These are phyloP conservation scores for Cladophialophora carrionii DNA, from an alignment of 2,329 filamentous ascomycete species.

Conservation along the genomic window DNA sequence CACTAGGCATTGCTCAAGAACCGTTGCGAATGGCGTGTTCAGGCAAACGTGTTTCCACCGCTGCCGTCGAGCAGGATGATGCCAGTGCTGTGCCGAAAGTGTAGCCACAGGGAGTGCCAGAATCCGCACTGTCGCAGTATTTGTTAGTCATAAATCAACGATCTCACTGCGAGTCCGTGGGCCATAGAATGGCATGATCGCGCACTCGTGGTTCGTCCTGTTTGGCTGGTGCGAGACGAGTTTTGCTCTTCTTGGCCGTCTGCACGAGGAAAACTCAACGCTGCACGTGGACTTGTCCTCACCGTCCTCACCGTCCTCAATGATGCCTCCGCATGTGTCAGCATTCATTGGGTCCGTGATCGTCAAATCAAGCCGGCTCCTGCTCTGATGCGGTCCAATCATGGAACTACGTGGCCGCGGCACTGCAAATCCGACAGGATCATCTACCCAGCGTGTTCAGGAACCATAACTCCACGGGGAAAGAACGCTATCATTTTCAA, in stretches of 20 bases:
- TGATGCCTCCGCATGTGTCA: background rate
- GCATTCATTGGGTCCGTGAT: background rate
- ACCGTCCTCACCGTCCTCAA: background rate
- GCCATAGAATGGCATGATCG: slow-evolving; percentile 8
- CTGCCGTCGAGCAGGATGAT: slow-evolving; percentile 11
- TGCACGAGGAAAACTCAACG: background rate
- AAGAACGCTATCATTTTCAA: slow-evolving; percentile 5
- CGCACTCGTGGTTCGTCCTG: slow-evolving; percentile 4
- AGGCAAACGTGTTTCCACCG: slow-evolving; percentile 12
- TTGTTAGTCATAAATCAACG: slow-evolving; percentile 26
- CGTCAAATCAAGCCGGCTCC: background rate
- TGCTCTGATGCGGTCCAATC: background rate
- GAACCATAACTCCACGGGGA: background rate
- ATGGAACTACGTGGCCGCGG: background rate
- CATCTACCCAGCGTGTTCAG: background rate
- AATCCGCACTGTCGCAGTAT: slow-evolving; percentile 17
- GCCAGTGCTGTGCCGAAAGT: slow-evolving; percentile 2
- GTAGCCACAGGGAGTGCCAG: slow-evolving; percentile 18
- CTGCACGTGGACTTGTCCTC: background rate
- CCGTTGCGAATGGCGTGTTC: slow-evolving; percentile 25
- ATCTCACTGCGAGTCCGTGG: background rate
- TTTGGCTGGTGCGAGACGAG: background rate
- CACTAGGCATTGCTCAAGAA: slow-evolving; percentile 15
- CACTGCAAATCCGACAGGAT: background rate
- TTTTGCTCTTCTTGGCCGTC: background rate